Evolutionary conservation across 805 yeast genomes (phyloP).

Genomic region (Kodamaea hsintzibuensis): DNA sequence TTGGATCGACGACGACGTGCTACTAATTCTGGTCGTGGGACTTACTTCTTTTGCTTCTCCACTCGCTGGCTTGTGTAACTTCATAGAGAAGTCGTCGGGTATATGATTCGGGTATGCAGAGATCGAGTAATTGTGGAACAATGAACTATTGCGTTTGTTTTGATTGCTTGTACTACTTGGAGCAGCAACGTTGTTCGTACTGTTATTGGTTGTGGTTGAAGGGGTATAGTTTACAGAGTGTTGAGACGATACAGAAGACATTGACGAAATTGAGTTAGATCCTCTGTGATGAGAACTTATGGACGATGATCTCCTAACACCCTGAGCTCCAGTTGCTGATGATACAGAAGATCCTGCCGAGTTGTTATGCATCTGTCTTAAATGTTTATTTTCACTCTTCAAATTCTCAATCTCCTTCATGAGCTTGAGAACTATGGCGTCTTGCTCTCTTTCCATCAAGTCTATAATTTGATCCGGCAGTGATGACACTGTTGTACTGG

Average conservation of each 20-base stretch:
- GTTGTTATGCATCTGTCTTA: slow-evolving; percentile 20
- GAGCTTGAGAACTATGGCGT: slow-evolving; percentile 65
- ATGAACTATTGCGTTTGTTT: slow-evolving; percentile 15
- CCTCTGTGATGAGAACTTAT: slow-evolving; percentile 14
- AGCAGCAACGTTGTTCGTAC: neutral
- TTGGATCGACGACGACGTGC: neutral
- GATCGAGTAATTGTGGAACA: slow-evolving; percentile 12
- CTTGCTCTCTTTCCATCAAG: slow-evolving; percentile 72
- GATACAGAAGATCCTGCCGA: slow-evolving; percentile 1
- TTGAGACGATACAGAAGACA: slow-evolving; percentile 11
- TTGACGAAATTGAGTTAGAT: slow-evolving; percentile 10
- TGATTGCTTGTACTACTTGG: neutral
- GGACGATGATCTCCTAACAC: slow-evolving; percentile 16
- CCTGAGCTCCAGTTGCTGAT: neutral
- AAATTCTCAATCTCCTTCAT: slow-evolving; percentile 60
- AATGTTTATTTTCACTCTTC: slow-evolving; percentile 51
- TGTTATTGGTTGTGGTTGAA: neutral
- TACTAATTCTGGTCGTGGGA: slow-evolving; percentile 9
- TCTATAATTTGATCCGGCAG: slow-evolving; percentile 50
- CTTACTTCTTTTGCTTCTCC: slow-evolving; percentile 9
- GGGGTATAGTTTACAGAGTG: slow-evolving; percentile 2
- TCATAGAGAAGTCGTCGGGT: slow-evolving; percentile 11
- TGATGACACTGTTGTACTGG: neutral
- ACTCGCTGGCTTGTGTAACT: slow-evolving; percentile 4
- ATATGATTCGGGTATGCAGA: neutral